Base-by-base conservation (phyloP, 352 stramenopile species). In the Pythium dissimile region DNA sequence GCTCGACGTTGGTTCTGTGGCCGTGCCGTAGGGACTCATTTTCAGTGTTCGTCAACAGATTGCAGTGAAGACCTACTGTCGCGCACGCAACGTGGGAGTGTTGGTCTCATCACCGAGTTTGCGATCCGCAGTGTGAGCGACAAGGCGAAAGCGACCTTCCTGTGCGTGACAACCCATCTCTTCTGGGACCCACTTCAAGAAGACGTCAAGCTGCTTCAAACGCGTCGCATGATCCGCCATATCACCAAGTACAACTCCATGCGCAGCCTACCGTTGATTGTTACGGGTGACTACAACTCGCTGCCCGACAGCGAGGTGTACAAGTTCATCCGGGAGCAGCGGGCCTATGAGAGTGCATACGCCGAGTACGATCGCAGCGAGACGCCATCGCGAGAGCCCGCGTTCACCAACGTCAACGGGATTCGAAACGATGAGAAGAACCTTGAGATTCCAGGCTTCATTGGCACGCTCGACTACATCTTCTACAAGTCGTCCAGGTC, bases 281-380 rank as follows among this genome's bases (percentile, higher is more conserved):
- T 94, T 44, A 67, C 79, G 2, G 84, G 84, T 12, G 84, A 94
- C 66, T 92, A 92, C 59, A 94, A 94, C 66, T 94, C 84, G 31
- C 64, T 94, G 0, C 84, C 84, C 1, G 70, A 79, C 44, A 92
- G 82, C 43, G 69, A 78, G 52, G 84, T 94, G 49, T 92, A 90
- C 66, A 48, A 64, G 15, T 72, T 77, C 27, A 76, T 94, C 62
- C 82, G 69, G 5, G 58, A 45, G 1, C 52, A 60, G 5, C 58
- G 77, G 23, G 23, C 58, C 10, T 89, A 80, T 32, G 50, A 24
- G 1, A 92, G 82, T 16, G 81, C 84, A 3, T 94, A 92, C 61
- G 51, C 72, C 2, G 59, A 70, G 23, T 92, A 89, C 55, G 44
- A 56, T 18, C 30, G 20, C 6, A 30, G 27, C 15, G 38, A 51